Evolutionary conservation across 2,329 filamentous ascomycete species (phyloP).

Genomic region (Didymella sp.): DNA sequence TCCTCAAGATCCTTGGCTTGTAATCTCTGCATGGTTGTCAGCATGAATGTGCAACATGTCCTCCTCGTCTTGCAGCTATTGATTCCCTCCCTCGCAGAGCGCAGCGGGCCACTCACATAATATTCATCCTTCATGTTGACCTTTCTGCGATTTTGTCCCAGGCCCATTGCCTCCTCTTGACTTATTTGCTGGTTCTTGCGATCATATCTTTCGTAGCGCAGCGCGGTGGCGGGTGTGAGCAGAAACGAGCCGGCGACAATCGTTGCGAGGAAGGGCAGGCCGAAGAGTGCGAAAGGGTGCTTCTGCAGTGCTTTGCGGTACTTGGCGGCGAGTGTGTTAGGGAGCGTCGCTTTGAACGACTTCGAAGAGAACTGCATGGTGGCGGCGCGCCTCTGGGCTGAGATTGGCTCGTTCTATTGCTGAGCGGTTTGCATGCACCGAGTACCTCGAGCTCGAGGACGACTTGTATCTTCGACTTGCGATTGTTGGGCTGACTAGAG

Average conservation of each 20-base stretch:
- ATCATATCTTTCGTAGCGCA: constrained; percentile 93
- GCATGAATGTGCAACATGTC: background rate
- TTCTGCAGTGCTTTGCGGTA: constrained; percentile 79
- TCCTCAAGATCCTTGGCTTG: constrained; percentile 90
- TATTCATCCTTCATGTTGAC: constrained; percentile 87
- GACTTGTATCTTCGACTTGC: background rate
- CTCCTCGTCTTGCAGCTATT: background rate
- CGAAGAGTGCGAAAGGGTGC: constrained; percentile 91
- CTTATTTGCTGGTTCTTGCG: constrained; percentile 85
- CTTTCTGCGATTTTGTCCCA: constrained; percentile 73
- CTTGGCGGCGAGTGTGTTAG: constrained; percentile 70
- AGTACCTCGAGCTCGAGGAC: background rate
- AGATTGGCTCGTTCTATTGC: background rate
- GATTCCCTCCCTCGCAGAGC: background rate
- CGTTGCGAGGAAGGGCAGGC: constrained; percentile 86
- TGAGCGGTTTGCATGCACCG: background rate
- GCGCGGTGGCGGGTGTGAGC: constrained; percentile 88
- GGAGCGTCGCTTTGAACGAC: constrained; percentile 63
- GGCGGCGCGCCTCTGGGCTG: background rate
- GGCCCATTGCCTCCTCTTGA: constrained; percentile 83
- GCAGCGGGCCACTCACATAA: constrained; percentile 66
- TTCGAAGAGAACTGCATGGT: constrained; percentile 59
- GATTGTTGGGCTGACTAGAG: constrained; percentile 9
- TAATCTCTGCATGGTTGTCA: constrained; percentile 64
- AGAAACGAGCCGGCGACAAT: constrained; percentile 94